Conservation (phyloP, 202 grass and related monocot genomes). For the Digitaria exilis region DNA sequence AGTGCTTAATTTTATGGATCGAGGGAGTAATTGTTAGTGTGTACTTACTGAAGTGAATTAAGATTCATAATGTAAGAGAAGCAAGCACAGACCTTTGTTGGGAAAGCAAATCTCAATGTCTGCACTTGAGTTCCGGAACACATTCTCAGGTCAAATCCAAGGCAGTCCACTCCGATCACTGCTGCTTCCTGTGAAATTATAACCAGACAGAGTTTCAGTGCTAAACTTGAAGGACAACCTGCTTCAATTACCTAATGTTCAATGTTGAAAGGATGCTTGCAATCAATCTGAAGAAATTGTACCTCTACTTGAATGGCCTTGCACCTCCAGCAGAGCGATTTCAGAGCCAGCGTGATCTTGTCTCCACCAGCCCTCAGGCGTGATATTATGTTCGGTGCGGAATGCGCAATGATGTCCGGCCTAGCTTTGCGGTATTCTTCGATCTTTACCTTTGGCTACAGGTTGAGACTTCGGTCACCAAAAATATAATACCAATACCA, state of each 20-base stretch:
- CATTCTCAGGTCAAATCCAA: slow-evolving; percentile 92
- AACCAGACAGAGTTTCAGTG: not conserved
- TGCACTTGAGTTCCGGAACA: slow-evolving; percentile 86
- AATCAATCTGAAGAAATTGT: slow-evolving; percentile 21
- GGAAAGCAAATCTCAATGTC: slow-evolving; percentile 85
- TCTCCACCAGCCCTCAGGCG: slow-evolving; percentile 76
- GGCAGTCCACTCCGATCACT: slow-evolving; percentile 83
- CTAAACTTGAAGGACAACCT: not conserved
- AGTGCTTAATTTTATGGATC: no score
- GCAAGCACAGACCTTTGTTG: slow-evolving; percentile 45
- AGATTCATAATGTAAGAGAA: not conserved
- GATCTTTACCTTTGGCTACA: slow-evolving; percentile 65
- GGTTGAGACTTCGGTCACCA: slow-evolving; percentile 14
- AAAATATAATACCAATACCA: slow-evolving; percentile 13
- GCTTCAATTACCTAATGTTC: slow-evolving; percentile 4
- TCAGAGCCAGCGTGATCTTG: slow-evolving; percentile 77
- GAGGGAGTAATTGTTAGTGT: not conserved
- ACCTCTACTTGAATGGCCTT: slow-evolving; percentile 85
- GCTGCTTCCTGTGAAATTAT: slow-evolving; percentile 62
- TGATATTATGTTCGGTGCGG: slow-evolving; percentile 72
- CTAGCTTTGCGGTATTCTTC: slow-evolving; percentile 71
- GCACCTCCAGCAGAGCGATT: slow-evolving; percentile 77
- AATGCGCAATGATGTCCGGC: slow-evolving; percentile 84
- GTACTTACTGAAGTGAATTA: not conserved
- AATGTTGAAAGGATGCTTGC: not conserved